phyloP scores from a whole-genome alignment of 176 grass and related monocot species.

The Lolium perenne region DNA sequence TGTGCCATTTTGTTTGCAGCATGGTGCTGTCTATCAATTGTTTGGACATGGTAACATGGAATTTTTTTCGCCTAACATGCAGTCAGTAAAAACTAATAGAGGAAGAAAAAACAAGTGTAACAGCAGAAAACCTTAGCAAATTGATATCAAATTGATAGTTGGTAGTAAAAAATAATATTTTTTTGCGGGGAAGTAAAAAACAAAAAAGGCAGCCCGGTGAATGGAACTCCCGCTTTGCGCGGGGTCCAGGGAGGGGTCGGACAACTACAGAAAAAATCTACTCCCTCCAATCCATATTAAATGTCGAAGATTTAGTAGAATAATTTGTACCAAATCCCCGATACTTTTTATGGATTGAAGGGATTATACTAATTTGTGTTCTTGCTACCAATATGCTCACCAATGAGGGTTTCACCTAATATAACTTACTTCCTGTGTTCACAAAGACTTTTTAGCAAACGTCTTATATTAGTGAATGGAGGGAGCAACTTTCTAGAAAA shows the following conservation, averaged over 20 bases:
- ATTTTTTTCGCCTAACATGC: neutral
- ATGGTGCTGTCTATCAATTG: neutral
- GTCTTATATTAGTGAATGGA: too few relatives aligned
- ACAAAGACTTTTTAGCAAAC: too few relatives aligned
- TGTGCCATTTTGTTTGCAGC: neutral
- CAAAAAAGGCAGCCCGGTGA: too few relatives aligned
- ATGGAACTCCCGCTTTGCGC: too few relatives aligned
- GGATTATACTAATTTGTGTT: neutral
- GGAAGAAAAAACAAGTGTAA: neutral
- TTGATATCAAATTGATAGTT: neutral
- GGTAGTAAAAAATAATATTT: neutral
- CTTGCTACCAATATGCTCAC: neutral
- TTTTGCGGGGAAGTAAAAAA: too few relatives aligned
- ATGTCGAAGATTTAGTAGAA: too few relatives aligned
- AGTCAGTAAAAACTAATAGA: neutral
- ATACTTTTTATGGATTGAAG: too few relatives aligned
- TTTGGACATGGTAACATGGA: neutral
- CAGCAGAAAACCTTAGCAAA: neutral
- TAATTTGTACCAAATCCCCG: too few relatives aligned
- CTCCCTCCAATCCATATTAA: too few relatives aligned
- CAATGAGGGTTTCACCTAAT: neutral
- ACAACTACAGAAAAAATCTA: neutral
- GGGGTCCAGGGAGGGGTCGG: too few relatives aligned
- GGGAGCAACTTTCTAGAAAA: constrained; percentile 24
- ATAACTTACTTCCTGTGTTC: too few relatives aligned